A percentile compares a stretch with the other conserved stretches of the same genome.
phyloP scores from a whole-genome alignment of 129 eudicot species.

The Glebionis coronaria region DNA sequence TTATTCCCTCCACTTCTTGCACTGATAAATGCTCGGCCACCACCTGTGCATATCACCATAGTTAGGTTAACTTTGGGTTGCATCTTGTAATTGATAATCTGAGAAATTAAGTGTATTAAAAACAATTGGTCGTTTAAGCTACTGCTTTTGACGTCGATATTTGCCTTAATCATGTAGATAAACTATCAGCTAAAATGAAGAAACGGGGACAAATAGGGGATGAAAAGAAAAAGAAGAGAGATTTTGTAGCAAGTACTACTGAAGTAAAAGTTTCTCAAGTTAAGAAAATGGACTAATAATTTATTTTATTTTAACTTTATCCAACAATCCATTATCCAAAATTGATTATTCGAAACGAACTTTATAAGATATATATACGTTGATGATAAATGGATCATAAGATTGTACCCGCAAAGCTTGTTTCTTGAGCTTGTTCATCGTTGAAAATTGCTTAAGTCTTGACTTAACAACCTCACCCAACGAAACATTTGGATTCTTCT shows the following conservation, averaged over 20 bases:
- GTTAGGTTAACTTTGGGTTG: neutral
- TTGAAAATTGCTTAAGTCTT: constrained; percentile 74
- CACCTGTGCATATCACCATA: constrained; percentile 41
- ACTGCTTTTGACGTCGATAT: neutral
- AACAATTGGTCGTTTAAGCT: neutral
- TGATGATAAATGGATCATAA: constrained; percentile 8
- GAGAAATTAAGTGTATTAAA: neutral
- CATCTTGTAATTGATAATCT: neutral
- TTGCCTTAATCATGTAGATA: neutral
- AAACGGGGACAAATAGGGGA: no score
- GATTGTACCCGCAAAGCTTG: constrained; percentile 63
- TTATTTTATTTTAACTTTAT: neutral
- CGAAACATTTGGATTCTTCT: constrained; percentile 72
- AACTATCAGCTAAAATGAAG: neutral
- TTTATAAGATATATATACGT: neutral
- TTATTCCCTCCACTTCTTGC: constrained; percentile 73
- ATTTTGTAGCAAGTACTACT: no score
- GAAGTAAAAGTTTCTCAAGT: no score
- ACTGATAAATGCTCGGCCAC: constrained; percentile 74
- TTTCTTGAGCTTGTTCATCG: constrained; percentile 84
- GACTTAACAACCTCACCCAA: constrained; percentile 82
- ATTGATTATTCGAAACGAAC: neutral
- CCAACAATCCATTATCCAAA: neutral
- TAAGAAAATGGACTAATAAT: no score
- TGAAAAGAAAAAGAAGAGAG: no score